Evolutionary conservation across 148 eudicot species (phyloP), one percentile per base, ranked within the genome.

Genomic region (Linanthus parryae): DNA sequence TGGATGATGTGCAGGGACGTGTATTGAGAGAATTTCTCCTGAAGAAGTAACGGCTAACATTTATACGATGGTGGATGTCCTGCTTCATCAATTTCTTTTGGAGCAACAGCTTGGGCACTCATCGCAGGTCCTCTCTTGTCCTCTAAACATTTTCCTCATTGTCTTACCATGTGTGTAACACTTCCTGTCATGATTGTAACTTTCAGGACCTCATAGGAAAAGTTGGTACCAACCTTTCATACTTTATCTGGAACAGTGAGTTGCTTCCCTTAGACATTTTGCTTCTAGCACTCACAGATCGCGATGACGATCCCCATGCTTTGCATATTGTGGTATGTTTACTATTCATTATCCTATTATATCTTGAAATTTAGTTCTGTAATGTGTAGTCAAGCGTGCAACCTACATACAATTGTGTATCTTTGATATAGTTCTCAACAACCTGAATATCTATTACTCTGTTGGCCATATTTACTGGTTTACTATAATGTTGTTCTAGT

Each of bases 1-100:
- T n/a, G n/a, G n/a, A n/a, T n/a, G n/a, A n/a, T n/a, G n/a, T n/a
- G 66, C 69, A 91, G 98, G 95, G 82, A 34, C 77, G 87, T 62
- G 98, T 86, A 20, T 47, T 91, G 43, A 76, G 95, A 73, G 98
- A 87, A 67, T 68, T 92, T 79, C 95, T 25, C 98, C 98, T 37
- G 98, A 92, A 79, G 98, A 92, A 64, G 98, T 92, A 62, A 92
- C 98, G 50, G 84, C 84, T 39, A 92, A 92, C 70, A 92, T 92
- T 52, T 92, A 86, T 65, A 87, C 89, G 16, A 81, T 92, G 94
- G 98, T 92, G 64, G 98, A 92, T 84, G 98, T 87, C 52, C 68
- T 87, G 16, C 87, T 92, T 50, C 94, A 92, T 81, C 94, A 87
- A 26, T 77, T 87, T 56, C 88, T 77, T 41, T 61, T 87, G 69